phyloP scores from a whole-genome alignment of 495 filamentous ascomycete species.

The Arthonia radiata region DNA sequence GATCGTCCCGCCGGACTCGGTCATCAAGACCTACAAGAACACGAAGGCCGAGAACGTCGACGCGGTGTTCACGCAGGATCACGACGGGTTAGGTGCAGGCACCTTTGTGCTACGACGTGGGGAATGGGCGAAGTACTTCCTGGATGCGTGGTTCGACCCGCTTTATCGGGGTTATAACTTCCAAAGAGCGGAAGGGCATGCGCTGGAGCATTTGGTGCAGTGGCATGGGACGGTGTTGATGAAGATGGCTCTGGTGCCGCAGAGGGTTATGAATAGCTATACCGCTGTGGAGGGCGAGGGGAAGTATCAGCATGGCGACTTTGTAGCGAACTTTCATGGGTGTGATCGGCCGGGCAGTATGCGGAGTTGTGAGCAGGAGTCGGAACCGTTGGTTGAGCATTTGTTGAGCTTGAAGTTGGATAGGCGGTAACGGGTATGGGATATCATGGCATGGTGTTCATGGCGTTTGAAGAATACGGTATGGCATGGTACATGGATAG shows the following conservation, averaged over 20 bases:
- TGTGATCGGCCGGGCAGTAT: slow-evolving; percentile 34
- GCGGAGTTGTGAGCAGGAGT: slow-evolving; percentile 45
- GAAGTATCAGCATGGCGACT: slow-evolving; percentile 59
- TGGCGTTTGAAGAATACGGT: no score
- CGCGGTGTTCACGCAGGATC: slow-evolving; percentile 65
- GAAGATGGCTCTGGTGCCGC: slow-evolving; percentile 63
- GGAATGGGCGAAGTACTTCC: slow-evolving; percentile 75
- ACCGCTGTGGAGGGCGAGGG: slow-evolving; percentile 23
- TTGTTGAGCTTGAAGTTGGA: no score
- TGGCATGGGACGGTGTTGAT: slow-evolving; percentile 98
- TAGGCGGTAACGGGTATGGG: no score
- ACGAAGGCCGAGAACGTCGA: slow-evolving; percentile 54
- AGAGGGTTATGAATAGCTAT: slow-evolving; percentile 61
- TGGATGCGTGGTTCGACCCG: slow-evolving; percentile 94
- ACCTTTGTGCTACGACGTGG: slow-evolving; percentile 66
- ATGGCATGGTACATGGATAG: no score
- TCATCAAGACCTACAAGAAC: slow-evolving; percentile 84
- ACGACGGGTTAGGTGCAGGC: slow-evolving; percentile 44
- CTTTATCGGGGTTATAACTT: slow-evolving; percentile 85
- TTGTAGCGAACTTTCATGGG: slow-evolving; percentile 47
- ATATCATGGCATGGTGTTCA: no score
- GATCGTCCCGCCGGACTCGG: slow-evolving; percentile 80
- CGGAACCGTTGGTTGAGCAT: no score
- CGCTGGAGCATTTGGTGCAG: slow-evolving; percentile 79
- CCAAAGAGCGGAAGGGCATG: slow-evolving; percentile 79